Evolutionary conservation across 208 protist species (phyloP).

Genomic region (Leptomonas seymouri): DNA sequence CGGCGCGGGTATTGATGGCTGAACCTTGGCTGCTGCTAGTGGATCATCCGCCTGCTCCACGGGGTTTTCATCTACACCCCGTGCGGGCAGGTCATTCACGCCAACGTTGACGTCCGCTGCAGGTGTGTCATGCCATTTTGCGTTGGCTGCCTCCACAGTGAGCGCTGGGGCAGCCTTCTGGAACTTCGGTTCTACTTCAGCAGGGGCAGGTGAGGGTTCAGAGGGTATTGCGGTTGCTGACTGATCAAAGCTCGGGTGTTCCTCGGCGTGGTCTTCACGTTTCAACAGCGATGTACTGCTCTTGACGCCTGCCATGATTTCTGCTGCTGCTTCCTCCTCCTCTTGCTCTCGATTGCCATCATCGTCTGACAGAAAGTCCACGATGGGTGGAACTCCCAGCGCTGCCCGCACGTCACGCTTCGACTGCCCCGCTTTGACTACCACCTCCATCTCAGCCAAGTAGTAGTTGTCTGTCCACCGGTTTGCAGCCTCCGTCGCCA

Average conservation of each 20-base stretch:
- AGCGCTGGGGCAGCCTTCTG: no score
- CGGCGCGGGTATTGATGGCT: background rate
- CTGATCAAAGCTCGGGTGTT: no score
- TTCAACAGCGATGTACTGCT: background rate
- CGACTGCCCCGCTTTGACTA: constrained; percentile 32
- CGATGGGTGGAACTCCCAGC: constrained; percentile 46
- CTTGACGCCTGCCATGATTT: background rate
- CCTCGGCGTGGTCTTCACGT: no score
- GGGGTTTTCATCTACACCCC: background rate
- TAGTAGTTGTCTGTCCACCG: constrained; percentile 88
- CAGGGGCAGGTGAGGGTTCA: background rate
- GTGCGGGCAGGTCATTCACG: background rate
- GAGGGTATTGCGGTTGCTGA: background rate
- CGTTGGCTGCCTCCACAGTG: no score
- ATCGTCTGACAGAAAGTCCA: constrained; percentile 54
- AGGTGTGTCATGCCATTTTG: no score
- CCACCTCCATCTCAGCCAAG: constrained; percentile 62
- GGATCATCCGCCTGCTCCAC: background rate
- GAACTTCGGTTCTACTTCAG: no score
- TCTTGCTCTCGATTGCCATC: background rate
- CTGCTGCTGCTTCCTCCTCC: background rate
- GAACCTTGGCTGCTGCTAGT: background rate
- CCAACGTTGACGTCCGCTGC: no score
- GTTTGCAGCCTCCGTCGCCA: constrained; percentile 65
- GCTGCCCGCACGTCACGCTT: constrained; percentile 42